phyloP scores from a whole-genome alignment of 202 grass and related monocot genomes.

The Panicum hallii region DNA sequence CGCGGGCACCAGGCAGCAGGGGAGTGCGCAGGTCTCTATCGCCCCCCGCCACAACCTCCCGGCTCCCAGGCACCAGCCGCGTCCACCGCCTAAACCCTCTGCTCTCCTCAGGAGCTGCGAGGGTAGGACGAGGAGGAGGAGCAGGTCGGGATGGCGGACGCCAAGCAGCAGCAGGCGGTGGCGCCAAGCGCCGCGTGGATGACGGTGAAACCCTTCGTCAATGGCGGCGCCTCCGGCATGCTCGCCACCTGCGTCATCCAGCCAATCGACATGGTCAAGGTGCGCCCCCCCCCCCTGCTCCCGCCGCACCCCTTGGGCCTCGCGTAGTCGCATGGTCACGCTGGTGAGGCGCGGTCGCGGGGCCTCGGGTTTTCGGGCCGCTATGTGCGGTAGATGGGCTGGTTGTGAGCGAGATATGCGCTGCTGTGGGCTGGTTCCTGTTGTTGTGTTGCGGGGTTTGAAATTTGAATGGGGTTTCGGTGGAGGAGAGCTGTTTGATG shows the following conservation, averaged over 20 bases:
- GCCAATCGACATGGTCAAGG: slow-evolving; percentile 99
- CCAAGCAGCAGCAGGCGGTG: slow-evolving; percentile 56
- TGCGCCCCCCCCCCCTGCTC: not conserved
- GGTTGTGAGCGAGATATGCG: no score
- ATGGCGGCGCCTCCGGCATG: slow-evolving; percentile 96
- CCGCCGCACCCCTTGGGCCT: not conserved
- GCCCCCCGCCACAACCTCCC: not conserved
- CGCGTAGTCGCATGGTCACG: no score
- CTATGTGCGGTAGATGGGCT: not conserved
- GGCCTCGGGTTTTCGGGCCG: not conserved
- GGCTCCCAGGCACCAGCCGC: no score
- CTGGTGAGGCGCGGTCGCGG: not conserved
- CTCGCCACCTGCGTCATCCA: slow-evolving; percentile 98
- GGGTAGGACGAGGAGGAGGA: not conserved
- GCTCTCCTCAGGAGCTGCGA: not conserved
- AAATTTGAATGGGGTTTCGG: not conserved
- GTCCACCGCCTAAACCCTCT: no score
- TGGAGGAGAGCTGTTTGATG: slow-evolving; percentile 11
- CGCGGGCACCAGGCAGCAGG: not conserved
- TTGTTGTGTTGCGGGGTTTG: not conserved
- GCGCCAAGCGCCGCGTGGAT: slow-evolving; percentile 66
- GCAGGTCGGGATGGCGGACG: slow-evolving; percentile 76
- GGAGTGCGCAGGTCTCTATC: not conserved
- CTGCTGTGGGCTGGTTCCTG: not conserved
- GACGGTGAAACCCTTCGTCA: slow-evolving; percentile 91